Evolutionary conservation across 1,284 basidiomycete genomes (phyloP), one percentile per base, ranked within the genome.

Genomic region (Trichosporon ovoides): DNA sequence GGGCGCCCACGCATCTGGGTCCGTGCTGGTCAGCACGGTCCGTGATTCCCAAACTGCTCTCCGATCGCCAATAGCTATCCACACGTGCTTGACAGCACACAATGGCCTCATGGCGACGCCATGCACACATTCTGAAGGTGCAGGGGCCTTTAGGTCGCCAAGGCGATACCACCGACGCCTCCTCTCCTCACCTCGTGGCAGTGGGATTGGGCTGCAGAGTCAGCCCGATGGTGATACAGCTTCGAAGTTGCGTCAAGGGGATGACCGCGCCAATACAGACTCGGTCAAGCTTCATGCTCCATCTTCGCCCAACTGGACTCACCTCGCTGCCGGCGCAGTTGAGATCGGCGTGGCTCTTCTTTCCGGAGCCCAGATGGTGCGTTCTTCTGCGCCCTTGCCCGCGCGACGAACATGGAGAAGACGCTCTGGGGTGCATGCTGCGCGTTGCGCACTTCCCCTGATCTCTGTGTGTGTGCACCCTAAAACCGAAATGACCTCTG

Each of bases 281-380:
- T 48, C 43, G 43, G 43, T 48, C 43, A 48, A 31, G 43, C 28
- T n/a, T n/a, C n/a, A n/a, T n/a, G n/a, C n/a, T n/a, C 43, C 24
- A 22, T 7, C 16, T 24, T n/a, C 28, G 28, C 28, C 28, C 28
- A 31, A 31, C 28, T 4, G 9, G 28, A 4, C 28, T 31, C 28
- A 9, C 9, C 28, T 31, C 28, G 28, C 28, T 9, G 4, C 28
- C 28, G 28, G 5, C 28, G 4, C 28, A 31, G 28, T 31, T 9
- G 28, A 9, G 28, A 31, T 31, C 28, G 28, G 9, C 28, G 28
- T 4, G 28, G 28, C 9, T 9, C 28, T 5, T 31, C 28, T 31
- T 4, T 31, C 28, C 9, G 28, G 28, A 31, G 28, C 5, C 28
- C 28, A 5, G 28, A 4, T 5, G 28, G 28, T 9, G 28, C 28